phyloP scores from a whole-genome alignment of 2,329 filamentous ascomycete genomes.

The Neonectria neomacrospora region DNA sequence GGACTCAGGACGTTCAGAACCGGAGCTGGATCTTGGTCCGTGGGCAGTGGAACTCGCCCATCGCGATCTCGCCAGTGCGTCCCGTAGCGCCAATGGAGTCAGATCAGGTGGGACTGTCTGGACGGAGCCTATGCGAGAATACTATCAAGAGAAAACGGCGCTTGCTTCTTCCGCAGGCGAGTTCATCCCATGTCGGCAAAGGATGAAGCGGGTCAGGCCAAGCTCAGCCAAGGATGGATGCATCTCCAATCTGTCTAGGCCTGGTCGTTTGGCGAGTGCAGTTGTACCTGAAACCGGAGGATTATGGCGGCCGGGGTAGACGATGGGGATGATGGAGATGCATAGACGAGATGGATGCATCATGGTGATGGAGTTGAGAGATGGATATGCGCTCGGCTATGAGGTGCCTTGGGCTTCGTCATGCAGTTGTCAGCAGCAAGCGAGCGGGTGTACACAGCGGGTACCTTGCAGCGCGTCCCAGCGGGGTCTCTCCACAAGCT shows the following conservation, averaged over 20 bases:
- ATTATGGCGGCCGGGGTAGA: constrained; percentile 7
- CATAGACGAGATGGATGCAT: background rate
- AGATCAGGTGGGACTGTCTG: background rate
- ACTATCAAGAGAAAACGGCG: background rate
- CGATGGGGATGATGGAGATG: background rate
- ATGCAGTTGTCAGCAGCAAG: background rate
- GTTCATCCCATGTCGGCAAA: constrained; percentile 18
- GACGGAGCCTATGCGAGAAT: background rate
- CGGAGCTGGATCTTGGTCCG: background rate
- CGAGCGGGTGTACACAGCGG: background rate
- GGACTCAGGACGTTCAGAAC: background rate
- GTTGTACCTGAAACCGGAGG: constrained; percentile 41
- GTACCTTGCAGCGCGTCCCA: background rate
- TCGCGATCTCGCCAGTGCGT: background rate
- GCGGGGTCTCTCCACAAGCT: background rate
- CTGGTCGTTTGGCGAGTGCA: constrained; percentile 27
- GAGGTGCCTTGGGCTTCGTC: background rate
- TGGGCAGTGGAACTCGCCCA: background rate
- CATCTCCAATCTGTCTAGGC: no score
- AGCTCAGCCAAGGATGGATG: background rate
- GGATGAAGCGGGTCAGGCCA: background rate
- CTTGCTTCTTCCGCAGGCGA: constrained; percentile 5
- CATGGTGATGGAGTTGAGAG: background rate
- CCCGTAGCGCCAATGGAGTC: background rate
- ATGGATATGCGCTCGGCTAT: background rate